Percentiles rank a stretch among this genome's conserved stretches.
phyloP scores from a whole-genome alignment of 768 basidiomycete species.

The Amanita pallidorosea region DNA sequence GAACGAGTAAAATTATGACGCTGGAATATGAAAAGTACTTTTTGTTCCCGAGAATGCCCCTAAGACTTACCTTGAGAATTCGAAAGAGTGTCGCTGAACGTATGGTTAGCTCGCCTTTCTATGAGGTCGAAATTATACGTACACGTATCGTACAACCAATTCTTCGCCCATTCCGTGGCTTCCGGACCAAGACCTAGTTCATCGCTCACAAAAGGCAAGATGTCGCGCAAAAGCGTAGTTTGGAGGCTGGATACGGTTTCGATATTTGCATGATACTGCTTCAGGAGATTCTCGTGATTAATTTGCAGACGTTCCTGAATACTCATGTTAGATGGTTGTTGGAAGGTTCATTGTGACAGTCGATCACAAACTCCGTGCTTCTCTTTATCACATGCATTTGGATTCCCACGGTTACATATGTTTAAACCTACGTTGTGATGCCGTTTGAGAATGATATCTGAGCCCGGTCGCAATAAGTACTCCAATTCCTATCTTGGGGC shows the following conservation, averaged over 20 bases:
- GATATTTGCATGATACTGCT: constrained; percentile 39
- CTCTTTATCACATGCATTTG: background rate
- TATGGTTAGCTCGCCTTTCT: constrained; percentile 5
- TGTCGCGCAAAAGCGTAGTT: constrained; percentile 38
- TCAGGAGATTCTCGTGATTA: constrained; percentile 36
- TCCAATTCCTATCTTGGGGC: background rate
- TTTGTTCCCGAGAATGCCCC: constrained; percentile 4
- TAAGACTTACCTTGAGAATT: constrained; percentile 43
- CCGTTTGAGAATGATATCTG: too few relatives aligned
- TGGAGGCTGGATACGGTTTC: constrained; percentile 37
- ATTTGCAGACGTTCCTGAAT: constrained; percentile 29
- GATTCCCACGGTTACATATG: background rate
- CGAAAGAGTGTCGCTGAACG: constrained; percentile 44
- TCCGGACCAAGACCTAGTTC: constrained; percentile 42
- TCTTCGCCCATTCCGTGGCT: constrained; percentile 38
- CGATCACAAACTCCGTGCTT: background rate
- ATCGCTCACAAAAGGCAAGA: constrained; percentile 48
- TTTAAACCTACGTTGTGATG: background rate
- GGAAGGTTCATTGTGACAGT: background rate
- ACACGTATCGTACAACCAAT: constrained; percentile 64
- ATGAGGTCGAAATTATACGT: constrained; percentile 16
- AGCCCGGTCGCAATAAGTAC: background rate
- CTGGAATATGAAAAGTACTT: constrained; percentile 22
- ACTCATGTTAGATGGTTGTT: constrained; percentile 11
- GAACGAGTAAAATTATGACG: constrained; percentile 57